Conservation (phyloP, 129 eudicot genomes). For the Flaveria bidentis region DNA sequence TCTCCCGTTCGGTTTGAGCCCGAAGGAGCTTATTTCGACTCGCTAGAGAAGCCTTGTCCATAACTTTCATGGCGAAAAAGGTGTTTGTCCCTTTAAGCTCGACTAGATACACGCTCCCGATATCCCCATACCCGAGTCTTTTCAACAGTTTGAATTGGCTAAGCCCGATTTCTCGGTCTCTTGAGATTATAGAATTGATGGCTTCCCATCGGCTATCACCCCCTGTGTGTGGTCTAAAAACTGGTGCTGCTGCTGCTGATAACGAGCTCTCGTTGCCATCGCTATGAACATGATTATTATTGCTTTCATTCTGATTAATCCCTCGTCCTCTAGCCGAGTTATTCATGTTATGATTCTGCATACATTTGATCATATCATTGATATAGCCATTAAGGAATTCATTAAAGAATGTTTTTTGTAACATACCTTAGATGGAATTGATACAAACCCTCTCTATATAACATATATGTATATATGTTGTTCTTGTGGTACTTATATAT, state of each 20-base stretch:
- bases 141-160: slow-evolving; percentile 63
- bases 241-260: slow-evolving; percentile 26
- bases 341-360: slow-evolving; percentile 16
- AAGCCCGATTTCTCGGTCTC: slow-evolving; percentile 63
- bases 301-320: neutral
- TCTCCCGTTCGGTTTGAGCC: slow-evolving; percentile 77
- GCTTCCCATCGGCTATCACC: slow-evolving; percentile 91
- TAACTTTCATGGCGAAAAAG: slow-evolving; percentile 74
- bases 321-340: slow-evolving; percentile 33
- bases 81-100: slow-evolving; percentile 63
- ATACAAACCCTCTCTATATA: neutral
- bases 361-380: neutral
- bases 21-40: slow-evolving; percentile 71
- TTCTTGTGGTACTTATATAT: neutral
- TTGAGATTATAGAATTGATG: slow-evolving; percentile 42
- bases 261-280: slow-evolving; percentile 52
- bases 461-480: neutral
- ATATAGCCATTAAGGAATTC: neutral
- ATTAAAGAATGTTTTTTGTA: no score
- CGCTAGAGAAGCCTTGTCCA: slow-evolving; percentile 77
- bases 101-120: slow-evolving; percentile 79
- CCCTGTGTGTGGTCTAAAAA: slow-evolving; percentile 70
- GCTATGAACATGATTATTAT: slow-evolving; percentile 29
- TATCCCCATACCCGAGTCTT: slow-evolving; percentile 77
- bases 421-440: slow-evolving; percentile 13